phyloP scores from a whole-genome alignment of 176 grass and related monocot genomes.

The Rhynchospora breviuscula region DNA sequence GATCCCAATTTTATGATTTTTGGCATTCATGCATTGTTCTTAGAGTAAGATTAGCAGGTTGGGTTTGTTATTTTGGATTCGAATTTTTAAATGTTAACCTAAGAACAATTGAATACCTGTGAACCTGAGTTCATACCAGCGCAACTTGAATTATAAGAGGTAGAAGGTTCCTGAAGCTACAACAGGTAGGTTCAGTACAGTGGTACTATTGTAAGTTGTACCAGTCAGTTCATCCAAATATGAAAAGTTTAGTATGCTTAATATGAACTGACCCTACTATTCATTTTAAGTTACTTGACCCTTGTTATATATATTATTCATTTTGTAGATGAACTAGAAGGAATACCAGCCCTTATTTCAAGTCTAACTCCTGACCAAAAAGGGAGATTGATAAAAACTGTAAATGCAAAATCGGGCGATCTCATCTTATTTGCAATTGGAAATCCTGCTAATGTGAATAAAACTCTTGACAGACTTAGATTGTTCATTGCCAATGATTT shows the following conservation, averaged over 20 bases:
- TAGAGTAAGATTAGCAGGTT: neutral
- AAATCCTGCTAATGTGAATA: slow-evolving; percentile 46
- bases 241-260: neutral
- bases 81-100: neutral
- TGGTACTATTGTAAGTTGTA: neutral
- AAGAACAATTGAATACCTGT: neutral
- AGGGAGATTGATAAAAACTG: slow-evolving; percentile 41
- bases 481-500: slow-evolving; percentile 65
- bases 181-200: neutral
- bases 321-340: slow-evolving; percentile 74
- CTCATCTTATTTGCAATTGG: slow-evolving; percentile 94
- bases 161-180: neutral
- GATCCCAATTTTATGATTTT: neutral
- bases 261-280: neutral
- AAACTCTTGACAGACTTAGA: slow-evolving; percentile 71
- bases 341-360: slow-evolving; percentile 58
- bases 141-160: neutral
- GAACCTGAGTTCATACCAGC: neutral
- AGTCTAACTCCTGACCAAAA: slow-evolving; percentile 64
- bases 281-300: neutral
- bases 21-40: neutral
- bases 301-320: neutral
- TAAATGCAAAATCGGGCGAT: slow-evolving; percentile 56
- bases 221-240: neutral
- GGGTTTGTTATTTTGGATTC: neutral